Evolutionary conservation across 2,329 filamentous ascomycete genomes (phyloP), one percentile per base, ranked within the genome.

Genomic region (Hypoxylon sp.): DNA sequence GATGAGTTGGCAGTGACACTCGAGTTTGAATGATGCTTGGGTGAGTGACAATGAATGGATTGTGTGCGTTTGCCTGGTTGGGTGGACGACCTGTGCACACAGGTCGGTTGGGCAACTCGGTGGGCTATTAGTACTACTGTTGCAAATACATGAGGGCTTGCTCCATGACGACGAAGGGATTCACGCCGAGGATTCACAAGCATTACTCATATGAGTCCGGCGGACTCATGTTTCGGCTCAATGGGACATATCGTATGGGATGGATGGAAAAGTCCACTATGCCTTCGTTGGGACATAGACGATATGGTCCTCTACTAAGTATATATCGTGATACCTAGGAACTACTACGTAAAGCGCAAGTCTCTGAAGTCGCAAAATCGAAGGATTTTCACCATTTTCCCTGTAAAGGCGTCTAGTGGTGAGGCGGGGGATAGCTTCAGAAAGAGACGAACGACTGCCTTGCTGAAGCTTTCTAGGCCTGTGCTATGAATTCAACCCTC

Each of bases 1-100:
- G 33, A n/a, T 18, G 11, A n/a, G 30, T 53, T 60, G 57, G 40
- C 24, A 46, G 18, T 45, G 49, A 53, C 22, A 60, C 57, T 48
- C 46, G 28, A 14, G 32, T 48, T 24, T 42, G 22, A 22, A 38
- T 62, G 24, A 22, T 40, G 28, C 24, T 49, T 61, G 52, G 28
- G 26, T 26, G 38, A 53, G 8, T 11, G 24, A 33, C 36, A 32
- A 24, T 38, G 32, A 32, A 36, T 42, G 22, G 42, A 53, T 33
- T 20, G 16, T 12, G 50, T 12, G 50, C 18, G 18, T 46, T 63
- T 52, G 60, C n/a, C 40, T 40, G 48, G 38, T 48, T 48, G 33
- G n/a, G 51, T 50, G 50, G 46, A 40, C 46, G 46, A 20, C n/a
- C n/a, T 44, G 36, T 12, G 33, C 51, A 44, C 51, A 5, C 42